Evolutionary conservation across 1,284 basidiomycete species (phyloP).

Genomic region (Calocybe gambosa): DNA sequence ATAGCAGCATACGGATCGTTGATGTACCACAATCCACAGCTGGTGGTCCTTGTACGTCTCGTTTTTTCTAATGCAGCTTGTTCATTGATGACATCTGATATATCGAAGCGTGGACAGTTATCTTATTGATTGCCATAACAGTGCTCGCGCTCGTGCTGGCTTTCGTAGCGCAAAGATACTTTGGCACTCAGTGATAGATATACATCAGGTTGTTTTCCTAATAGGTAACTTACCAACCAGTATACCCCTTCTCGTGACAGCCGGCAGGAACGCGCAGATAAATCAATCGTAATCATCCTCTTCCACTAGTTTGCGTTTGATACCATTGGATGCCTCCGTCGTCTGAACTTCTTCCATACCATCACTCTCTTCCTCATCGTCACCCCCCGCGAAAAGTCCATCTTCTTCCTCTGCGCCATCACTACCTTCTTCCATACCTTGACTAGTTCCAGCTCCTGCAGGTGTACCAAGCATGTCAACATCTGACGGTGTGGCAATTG

Average conservation of each 20-base stretch:
- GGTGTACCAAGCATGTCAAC: slow-evolving; percentile 56
- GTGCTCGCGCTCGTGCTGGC: slow-evolving; percentile 25
- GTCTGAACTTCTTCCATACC: slow-evolving; percentile 71
- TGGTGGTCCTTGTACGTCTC: slow-evolving; percentile 46
- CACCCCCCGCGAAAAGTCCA: slow-evolving; percentile 65
- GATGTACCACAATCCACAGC: slow-evolving; percentile 55
- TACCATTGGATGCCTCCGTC: slow-evolving; percentile 42
- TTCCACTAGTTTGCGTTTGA: slow-evolving; percentile 74
- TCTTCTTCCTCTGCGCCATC: slow-evolving; percentile 52
- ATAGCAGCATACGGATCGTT: slow-evolving; percentile 83
- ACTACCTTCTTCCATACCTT: slow-evolving; percentile 52
- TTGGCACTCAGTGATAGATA: slow-evolving; percentile 5
- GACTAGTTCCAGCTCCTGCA: slow-evolving; percentile 30
- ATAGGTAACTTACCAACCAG: neutral
- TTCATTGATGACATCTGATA: slow-evolving; percentile 4
- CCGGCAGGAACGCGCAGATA: neutral
- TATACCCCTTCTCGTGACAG: neutral
- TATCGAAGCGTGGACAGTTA: slow-evolving; percentile 34
- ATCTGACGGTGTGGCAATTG: slow-evolving; percentile 57
- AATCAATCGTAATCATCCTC: slow-evolving; percentile 77
- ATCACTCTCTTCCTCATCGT: slow-evolving; percentile 69
- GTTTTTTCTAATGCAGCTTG: slow-evolving; percentile 2
- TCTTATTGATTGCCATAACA: slow-evolving; percentile 29
- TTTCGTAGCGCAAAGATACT: slow-evolving; percentile 21
- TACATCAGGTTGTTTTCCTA: slow-evolving; percentile 11